Evolutionary conservation across 495 filamentous ascomycete genomes (phyloP).

Genomic region (Hypoxylon perforatum): DNA sequence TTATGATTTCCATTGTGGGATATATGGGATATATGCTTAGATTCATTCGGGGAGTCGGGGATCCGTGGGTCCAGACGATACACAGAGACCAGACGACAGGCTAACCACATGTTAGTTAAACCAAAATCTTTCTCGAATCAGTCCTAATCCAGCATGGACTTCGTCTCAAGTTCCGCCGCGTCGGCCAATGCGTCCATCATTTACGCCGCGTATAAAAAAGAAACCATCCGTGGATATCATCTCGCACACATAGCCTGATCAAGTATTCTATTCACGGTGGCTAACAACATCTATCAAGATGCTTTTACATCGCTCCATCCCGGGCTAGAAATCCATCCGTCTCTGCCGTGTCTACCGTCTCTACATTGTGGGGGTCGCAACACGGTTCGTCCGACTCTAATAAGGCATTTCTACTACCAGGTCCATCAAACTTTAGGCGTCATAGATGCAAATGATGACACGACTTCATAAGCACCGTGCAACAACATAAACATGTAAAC

Average conservation of each 20-base stretch:
- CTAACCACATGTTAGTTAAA: slow-evolving; percentile 8
- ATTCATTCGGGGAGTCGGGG: no score
- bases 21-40: not conserved
- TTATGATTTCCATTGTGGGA: slow-evolving; percentile 18
- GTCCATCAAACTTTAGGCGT: slow-evolving; percentile 1
- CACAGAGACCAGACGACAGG: no score
- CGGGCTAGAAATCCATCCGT: slow-evolving; percentile 16
- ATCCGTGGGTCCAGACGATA: no score
- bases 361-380: not conserved
- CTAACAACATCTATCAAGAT: not conserved
- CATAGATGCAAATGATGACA: not conserved
- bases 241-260: slow-evolving; percentile 16
- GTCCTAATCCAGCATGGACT: slow-evolving; percentile 38
- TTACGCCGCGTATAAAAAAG: slow-evolving; percentile 2
- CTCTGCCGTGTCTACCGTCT: not conserved
- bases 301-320: slow-evolving; percentile 1
- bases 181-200: slow-evolving; percentile 15
- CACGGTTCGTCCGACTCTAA: not conserved
- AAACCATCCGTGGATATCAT: slow-evolving; percentile 16
- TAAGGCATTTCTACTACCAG: not conserved
- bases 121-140: slow-evolving; percentile 3
- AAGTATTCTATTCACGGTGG: slow-evolving; percentile 27
- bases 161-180: slow-evolving; percentile 29
- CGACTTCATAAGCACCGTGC: not conserved
- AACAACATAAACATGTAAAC: not conserved